These are phyloP conservation scores for Teratosphaeria pseudoeucalypti DNA, from an alignment of 2,329 filamentous ascomycete genomes.

Conservation along the genomic window DNA sequence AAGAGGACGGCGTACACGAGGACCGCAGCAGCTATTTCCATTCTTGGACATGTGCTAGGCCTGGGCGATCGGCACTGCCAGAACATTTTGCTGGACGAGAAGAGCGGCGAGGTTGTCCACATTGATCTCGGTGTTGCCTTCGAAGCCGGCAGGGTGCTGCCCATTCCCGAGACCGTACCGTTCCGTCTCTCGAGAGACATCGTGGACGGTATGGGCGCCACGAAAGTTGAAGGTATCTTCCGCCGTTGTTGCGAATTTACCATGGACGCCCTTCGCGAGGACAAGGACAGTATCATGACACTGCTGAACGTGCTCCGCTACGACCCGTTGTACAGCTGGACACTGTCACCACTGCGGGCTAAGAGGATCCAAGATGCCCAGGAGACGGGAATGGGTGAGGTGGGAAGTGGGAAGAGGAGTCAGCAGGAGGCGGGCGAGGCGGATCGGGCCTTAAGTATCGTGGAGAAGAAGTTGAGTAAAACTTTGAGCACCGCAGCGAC, in stretches of 20 bases:
- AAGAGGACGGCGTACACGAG: constrained; percentile 83
- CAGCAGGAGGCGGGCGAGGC: constrained; percentile 64
- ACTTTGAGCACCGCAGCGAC: constrained; percentile 88
- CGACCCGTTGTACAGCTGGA: constrained; percentile 94
- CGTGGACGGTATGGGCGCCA: constrained; percentile 93
- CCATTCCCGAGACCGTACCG: constrained; percentile 88
- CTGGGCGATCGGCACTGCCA: constrained; percentile 91
- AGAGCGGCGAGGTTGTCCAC: constrained; percentile 87
- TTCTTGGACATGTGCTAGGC: constrained; percentile 79
- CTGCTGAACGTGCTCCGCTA: constrained; percentile 96
- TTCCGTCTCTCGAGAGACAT: constrained; percentile 92
- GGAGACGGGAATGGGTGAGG: constrained; percentile 35
- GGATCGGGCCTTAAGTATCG: constrained; percentile 80
- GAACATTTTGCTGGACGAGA: constrained; percentile 86
- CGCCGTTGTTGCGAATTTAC: constrained; percentile 97
- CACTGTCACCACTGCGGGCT: constrained; percentile 60
- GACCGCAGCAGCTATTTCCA: constrained; percentile 88
- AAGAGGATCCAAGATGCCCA: constrained; percentile 58
- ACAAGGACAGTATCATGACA: constrained; percentile 96
- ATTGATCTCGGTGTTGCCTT: constrained; percentile 97
- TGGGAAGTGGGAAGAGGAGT: constrained; percentile 28
- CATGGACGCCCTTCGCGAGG: constrained; percentile 84
- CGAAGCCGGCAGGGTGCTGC: constrained; percentile 88
- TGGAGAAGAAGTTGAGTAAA: constrained; percentile 92
- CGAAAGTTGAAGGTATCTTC: constrained; percentile 90